Base-by-base conservation (phyloP, 192 early-diverging fungal species). In the Borealophlyctis nickersoniae region DNA sequence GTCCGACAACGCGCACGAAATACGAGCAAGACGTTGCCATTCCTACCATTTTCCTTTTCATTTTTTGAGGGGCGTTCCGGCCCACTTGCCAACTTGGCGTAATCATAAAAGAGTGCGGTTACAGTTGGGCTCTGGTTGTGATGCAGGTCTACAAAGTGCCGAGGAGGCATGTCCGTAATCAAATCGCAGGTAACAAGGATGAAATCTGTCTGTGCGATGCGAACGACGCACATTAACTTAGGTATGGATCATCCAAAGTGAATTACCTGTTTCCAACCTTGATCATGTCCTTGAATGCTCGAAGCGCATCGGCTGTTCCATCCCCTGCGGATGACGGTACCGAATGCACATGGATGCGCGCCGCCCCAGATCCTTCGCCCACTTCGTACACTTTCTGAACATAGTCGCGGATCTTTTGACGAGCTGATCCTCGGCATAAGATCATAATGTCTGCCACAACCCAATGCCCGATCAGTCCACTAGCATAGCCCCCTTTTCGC, bases 141-240 rank as follows among this genome's bases (percentile, higher is more conserved):
- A 67, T 91, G 89, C 58, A 84, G 73, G 72, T 98, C 92, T 64
- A 99, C 74, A 49, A 99, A 77, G 33, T 86, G 82, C 61, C 87
- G 86, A 31, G 95, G 87, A 5, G 88, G 82, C 14, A 93, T 77
- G 31, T 92, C 88, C n/a, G 91, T 88, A 36, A 96, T 79, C 32
- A 93, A 68, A 74, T 99, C 97, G 72, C 93, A 97, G 55, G 88
- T 84, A 49, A 98, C 74, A 9, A 98, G 89, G 45, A 99, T 87
- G 50, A 98, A 93, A 70, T 97, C 92, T 36, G 77, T 85, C 90
- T 78, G 24, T 19, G 14, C 9, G 39, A 45, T 45, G 39, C 9
- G 39, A 45, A 13, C n/a, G n/a, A n/a, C n/a, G n/a, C n/a, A n/a
- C n/a, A n/a, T n/a, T n/a, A n/a, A n/a, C n/a, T n/a, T n/a, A n/a